Base-by-base conservation (phyloP, 345 rosid genomes). In the Angophora floribunda region DNA sequence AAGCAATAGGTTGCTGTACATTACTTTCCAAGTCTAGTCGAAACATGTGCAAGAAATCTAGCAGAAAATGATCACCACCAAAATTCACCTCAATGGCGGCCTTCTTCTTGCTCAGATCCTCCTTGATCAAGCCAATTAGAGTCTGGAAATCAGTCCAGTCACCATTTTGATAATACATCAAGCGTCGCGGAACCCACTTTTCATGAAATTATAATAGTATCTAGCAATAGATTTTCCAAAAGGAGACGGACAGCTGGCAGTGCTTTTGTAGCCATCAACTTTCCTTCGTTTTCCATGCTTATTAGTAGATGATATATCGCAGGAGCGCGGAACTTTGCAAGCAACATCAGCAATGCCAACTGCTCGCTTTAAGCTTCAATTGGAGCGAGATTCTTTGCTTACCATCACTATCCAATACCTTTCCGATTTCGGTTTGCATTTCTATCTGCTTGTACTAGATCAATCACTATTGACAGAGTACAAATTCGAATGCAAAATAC, bases 31-130 rank as follows among this genome's bases (percentile, higher is more conserved):
- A 55, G 92, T 98, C 95, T 50, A 97, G 84, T 22, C 91, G 91
- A 52, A 92, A 90, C 99, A 98, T 98, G 52, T 96, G 98, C 93
- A 96, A 86, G 89, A 98, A 95, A 91, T 98, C 99, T 85, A 98
- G 92, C 86, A 96, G 89, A 87, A 89, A 94, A 51, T 36, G 90
- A 30, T 78, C 92, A 51, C 96, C 96, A 52, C 89, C 91, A 52
- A 86, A 87, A 88, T 97, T 95, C 86, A 91, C 92, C 92, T 95
- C 96, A 52, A 95, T 86, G 15, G 90, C 92, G 4, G 98, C 94
- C 91, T 92, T 95, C 94, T 96, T 96, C 88, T 89, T 92, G 52
- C 89, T 92, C 9, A 98, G 89, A 84, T 98, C 98, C 86, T 93
- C 93, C 88, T 65, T 91, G 86, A 95, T 87, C 28, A 93, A 88